Conservation (phyloP, 371 early-diverging fungal species). For the Circinella minor region DNA sequence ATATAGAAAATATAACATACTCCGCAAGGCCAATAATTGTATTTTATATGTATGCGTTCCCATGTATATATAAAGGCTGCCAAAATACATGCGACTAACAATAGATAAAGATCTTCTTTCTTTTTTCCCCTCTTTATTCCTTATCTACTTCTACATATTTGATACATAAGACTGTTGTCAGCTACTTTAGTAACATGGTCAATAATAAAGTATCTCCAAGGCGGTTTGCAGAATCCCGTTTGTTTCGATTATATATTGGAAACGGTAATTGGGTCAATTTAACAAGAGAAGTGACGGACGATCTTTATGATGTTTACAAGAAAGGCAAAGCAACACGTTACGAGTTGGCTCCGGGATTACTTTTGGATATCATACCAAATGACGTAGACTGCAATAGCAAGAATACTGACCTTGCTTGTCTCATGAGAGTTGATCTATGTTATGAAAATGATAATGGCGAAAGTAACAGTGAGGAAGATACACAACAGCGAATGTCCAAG, state of each 20-base stretch:
- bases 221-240: neutral
- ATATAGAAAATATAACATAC: neutral
- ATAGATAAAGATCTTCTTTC: neutral
- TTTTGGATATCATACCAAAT: conserved; percentile 46
- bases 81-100: neutral
- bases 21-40: neutral
- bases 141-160: neutral
- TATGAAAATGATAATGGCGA: conserved; percentile 17
- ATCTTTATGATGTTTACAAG: conserved; percentile 35
- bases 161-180: neutral
- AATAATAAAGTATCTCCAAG: neutral
- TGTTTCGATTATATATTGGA: conserved; percentile 44
- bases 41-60: neutral
- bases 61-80: neutral
- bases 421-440: conserved; percentile 50
- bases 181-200: neutral
- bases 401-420: conserved; percentile 42
- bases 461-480: neutral
- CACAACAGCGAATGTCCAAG: conserved; percentile 28
- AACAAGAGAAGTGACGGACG: conserved; percentile 34
- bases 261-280: conserved; percentile 53
- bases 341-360: conserved; percentile 34
- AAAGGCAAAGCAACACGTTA: conserved; percentile 42
- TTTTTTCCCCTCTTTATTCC: neutral
- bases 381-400: conserved; percentile 54